A percentile compares a stretch with the other conserved stretches of the same genome.
Conservation (phyloP, 176 grass and related monocot genomes). For the Rhynchospora breviuscula region DNA sequence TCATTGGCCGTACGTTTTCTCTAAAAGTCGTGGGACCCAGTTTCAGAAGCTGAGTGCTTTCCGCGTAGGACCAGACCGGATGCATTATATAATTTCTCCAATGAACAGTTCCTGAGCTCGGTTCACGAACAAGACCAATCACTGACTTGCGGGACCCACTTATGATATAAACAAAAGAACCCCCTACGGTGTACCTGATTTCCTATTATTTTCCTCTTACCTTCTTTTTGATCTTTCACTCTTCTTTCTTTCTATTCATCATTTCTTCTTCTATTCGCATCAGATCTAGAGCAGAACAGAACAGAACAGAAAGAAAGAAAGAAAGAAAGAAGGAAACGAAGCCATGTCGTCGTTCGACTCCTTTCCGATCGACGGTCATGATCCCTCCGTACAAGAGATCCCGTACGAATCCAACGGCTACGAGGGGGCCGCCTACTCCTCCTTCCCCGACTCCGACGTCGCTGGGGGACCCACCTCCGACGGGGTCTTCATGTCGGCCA, state of each 20-base stretch:
- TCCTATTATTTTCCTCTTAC: constrained; percentile 2
- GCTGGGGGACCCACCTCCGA: background rate
- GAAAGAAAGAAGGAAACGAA: background rate
- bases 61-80: background rate
- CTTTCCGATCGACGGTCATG: constrained; percentile 18
- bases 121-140: background rate
- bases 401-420: constrained; percentile 23
- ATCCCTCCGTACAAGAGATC: constrained; percentile 14
- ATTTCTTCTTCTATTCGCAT: constrained; percentile 9
- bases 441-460: background rate
- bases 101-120: background rate
- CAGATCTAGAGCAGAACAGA: constrained; percentile 17
- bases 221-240: background rate
- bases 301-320: too few species aligned
- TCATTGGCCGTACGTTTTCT: background rate
- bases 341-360: constrained; percentile 23
- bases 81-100: background rate
- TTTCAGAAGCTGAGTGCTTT: background rate
- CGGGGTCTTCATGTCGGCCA: constrained; percentile 19
- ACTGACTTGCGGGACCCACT: background rate
- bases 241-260: background rate
- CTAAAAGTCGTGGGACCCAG: background rate
- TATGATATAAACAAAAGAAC: too few species aligned
- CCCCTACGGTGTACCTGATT: background rate
- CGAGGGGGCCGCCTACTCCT: constrained; percentile 9